Evolutionary conservation across 331 rosid species (phyloP), one percentile per base, ranked within the genome.

Genomic region (Spiraea crenata): DNA sequence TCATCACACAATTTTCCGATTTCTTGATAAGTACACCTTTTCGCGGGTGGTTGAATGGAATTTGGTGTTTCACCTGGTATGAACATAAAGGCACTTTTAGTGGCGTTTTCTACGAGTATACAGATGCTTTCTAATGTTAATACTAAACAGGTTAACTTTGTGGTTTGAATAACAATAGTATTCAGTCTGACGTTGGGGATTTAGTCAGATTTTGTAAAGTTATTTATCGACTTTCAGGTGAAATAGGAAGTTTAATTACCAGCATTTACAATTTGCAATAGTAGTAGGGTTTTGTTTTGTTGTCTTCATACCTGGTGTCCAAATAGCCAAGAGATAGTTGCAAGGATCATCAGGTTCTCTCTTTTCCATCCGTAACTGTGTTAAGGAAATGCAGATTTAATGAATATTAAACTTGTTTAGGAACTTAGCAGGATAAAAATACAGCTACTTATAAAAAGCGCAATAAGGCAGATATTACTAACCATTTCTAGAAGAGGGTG

Each of bases 321-420:
- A 95, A 80, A 95, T 92, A 61, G 99, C 98, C 74, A 95, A 87
- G 67, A 95, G 93, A 89, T 95, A 95, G 52, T 75, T 81, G 83
- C 92, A 85, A 14, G 99, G 99, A 78, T 95, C 99, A 80, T 95
- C 99, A 34, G 86, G 82, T 85, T 95, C 99, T 74, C 99, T 88
- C 61, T 12, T 78, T 49, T 89, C 96, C 88, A 92, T 67, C 82
- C 87, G 88, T 76, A 87, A 81, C 87, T 76, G 81, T 80, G 52
- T 48, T 6, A 31, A 16, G 81, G 42, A 73, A 70, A 76, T 51
- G 54, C 51, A 64, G 65, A 42, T 67, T 46, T 49, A 60, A 67
- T 37, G 31, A 50, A 63, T 7, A 69, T 39, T 64, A 50, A 65
- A 56, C 76, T 62, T 46, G 54, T 61, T 71, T 41, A 55, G 57